phyloP scores from a whole-genome alignment of 169 alveolate genomes.

The Plasmodium malariae region DNA sequence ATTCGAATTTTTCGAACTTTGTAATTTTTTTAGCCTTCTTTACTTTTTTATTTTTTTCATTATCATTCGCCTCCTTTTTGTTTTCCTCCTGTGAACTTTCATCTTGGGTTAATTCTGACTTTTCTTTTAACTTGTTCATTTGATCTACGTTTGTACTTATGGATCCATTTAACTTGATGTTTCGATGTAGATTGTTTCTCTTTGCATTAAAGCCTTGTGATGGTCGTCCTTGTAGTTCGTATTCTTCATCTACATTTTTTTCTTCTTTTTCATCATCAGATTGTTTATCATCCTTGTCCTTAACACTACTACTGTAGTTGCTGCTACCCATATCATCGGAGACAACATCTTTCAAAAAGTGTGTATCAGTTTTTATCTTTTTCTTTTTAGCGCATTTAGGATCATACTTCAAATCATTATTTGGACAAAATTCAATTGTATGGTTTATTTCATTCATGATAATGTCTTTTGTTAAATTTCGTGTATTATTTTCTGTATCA shows the following conservation, averaged over 20 bases:
- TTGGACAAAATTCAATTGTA: conserved; percentile 7
- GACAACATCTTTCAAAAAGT: conserved; percentile 3
- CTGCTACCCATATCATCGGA: not conserved
- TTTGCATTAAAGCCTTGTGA: not conserved
- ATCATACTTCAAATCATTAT: not conserved
- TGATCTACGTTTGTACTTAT: not conserved
- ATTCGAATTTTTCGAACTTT: not conserved
- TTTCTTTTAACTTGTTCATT: not conserved
- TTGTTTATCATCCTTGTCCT: not conserved
- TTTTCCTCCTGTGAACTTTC: not conserved
- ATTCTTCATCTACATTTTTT: not conserved
- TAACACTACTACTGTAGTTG: not conserved
- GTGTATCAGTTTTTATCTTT: not conserved
- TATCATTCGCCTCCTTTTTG: conserved; percentile 8
- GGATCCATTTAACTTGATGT: not conserved
- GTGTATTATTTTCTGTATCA: conserved; percentile 41
- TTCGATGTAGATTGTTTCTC: not conserved
- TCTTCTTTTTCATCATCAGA: not conserved
- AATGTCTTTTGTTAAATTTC: conserved; percentile 68
- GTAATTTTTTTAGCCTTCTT: conserved; percentile 16
- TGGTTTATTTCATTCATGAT: conserved; percentile 55
- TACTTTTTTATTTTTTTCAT: conserved; percentile 14
- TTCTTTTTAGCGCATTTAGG: not conserved
- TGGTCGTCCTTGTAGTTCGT: not conserved
- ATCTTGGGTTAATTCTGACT: no score